phyloP scores from a whole-genome alignment of 495 filamentous ascomycete genomes.

The Aspergillus wentii region DNA sequence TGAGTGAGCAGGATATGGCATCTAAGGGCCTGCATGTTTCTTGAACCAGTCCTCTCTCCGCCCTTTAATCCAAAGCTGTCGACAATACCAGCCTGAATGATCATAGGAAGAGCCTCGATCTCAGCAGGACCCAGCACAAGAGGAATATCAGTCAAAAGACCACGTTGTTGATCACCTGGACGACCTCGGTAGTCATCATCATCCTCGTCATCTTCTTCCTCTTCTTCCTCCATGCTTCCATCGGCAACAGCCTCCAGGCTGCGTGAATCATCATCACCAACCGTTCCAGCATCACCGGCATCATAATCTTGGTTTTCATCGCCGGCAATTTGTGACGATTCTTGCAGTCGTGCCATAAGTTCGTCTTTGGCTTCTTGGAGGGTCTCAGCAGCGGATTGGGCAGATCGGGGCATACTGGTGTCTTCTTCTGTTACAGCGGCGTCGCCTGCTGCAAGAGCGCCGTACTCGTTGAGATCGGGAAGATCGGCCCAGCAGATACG shows the following conservation, averaged over 20 bases:
- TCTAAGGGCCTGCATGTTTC: constrained; percentile 78
- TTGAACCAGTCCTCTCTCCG: constrained; percentile 53
- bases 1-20: constrained; percentile 85
- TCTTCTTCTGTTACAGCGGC: constrained; percentile 42
- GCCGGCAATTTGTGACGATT: constrained; percentile 40
- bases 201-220: constrained; percentile 72
- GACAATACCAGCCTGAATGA: constrained; percentile 84
- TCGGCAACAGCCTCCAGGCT: constrained; percentile 43
- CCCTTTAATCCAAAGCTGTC: constrained; percentile 42
- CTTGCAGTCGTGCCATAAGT: constrained; percentile 52
- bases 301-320: constrained; percentile 43
- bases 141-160: constrained; percentile 87
- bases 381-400: constrained; percentile 49
- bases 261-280: constrained; percentile 44
- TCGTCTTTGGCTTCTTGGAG: constrained; percentile 54
- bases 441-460: constrained; percentile 26
- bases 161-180: constrained; percentile 78
- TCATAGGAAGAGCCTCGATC: constrained; percentile 93
- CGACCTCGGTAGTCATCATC: constrained; percentile 76
- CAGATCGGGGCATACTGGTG: constrained; percentile 46
- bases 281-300: constrained; percentile 42
- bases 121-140: constrained; percentile 87
- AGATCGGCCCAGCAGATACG: constrained; percentile 46
- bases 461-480: constrained; percentile 41
- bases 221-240: constrained; percentile 49